Base-by-base conservation (phyloP, 257 asterid species). In the Haberlea rhodopensis region DNA sequence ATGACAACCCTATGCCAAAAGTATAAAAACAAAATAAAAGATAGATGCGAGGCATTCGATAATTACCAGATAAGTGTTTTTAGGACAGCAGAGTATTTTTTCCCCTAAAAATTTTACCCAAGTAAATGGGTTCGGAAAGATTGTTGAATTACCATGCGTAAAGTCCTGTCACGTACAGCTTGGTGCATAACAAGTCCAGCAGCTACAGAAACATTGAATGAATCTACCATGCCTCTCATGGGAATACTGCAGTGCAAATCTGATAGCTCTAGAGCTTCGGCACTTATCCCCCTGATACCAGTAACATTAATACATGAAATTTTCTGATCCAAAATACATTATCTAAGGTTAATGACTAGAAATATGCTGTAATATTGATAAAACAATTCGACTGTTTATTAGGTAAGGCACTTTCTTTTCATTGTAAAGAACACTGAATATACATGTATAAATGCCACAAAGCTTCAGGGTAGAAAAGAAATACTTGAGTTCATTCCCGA, bases 161-260 rank as follows among this genome's bases (percentile, higher is more conserved):
- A 81, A 62, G 78, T 83, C 78, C 95, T 78, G 79, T 87, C 94
- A 53, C 89, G 77, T 31, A 86, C 85, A 40, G 99, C 97, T 55
- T 87, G 94, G 78, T 92, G 99, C 96, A 92, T 87, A 20, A 92
- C 87, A 77, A 92, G 84, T 49, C 99, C 97, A 63, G 99, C 95
- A 72, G 96, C 99, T 67, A 92, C 99, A 0, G 99, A 89, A 51
- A 92, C 99, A 53, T 92, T 92, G 74, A 92, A 89, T 0, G 99
- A 92, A 71, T 92, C 99, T 31, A 92, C 91, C 99, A 92, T 92
- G 71, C 99, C 97, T 71, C 80, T 82, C 99, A 89, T 92, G 27
- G 99, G 97, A 63, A 92, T 87, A 74, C 89, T 82, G 78, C 99
- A 92, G 57, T 78, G 95, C 66, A 89, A 34, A 75, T 92, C 99